These are phyloP conservation scores for Chaetomium tenue DNA, from an alignment of 495 filamentous ascomycete species.

Conservation along the genomic window DNA sequence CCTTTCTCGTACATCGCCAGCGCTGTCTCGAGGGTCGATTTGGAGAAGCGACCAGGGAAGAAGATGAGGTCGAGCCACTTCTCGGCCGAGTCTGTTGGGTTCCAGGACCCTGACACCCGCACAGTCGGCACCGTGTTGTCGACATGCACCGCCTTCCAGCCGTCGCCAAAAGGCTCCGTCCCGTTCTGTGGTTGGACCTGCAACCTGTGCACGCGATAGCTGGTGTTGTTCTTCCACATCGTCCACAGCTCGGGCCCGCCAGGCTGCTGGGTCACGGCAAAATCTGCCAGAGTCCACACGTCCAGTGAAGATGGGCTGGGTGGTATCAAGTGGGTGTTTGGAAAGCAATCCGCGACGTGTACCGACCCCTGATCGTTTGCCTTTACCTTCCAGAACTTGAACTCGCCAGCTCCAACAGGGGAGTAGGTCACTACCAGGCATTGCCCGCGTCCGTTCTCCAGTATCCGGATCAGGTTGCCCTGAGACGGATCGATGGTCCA, in stretches of 20 bases:
- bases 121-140: constrained; percentile 58
- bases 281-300: constrained; percentile 85
- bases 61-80: constrained; percentile 75
- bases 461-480: constrained; percentile 68
- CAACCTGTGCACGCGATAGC: constrained; percentile 66
- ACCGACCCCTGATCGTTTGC: constrained; percentile 60
- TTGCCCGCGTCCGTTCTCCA: constrained; percentile 61
- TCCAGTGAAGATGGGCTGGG: constrained; percentile 67
- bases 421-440: constrained; percentile 83
- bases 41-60: constrained; percentile 73
- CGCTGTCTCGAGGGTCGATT: constrained; percentile 77
- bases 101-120: constrained; percentile 56
- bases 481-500: constrained; percentile 75
- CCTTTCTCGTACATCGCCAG: constrained; percentile 70
- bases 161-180: constrained; percentile 59
- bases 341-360: constrained; percentile 67
- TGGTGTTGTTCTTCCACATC: constrained; percentile 79
- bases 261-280: constrained; percentile 56
- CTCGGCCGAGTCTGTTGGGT: constrained; percentile 62
- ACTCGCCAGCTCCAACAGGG: constrained; percentile 78
- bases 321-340: constrained; percentile 61
- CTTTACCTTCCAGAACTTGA: constrained; percentile 90
- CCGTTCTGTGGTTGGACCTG: constrained; percentile 38
- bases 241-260: constrained; percentile 68
- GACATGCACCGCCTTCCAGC: constrained; percentile 70